Evolutionary conservation across 371 early-diverging fungal genomes (phyloP), one percentile per base, ranked within the genome.

Genomic region (Basidiobolus meristosporus): DNA sequence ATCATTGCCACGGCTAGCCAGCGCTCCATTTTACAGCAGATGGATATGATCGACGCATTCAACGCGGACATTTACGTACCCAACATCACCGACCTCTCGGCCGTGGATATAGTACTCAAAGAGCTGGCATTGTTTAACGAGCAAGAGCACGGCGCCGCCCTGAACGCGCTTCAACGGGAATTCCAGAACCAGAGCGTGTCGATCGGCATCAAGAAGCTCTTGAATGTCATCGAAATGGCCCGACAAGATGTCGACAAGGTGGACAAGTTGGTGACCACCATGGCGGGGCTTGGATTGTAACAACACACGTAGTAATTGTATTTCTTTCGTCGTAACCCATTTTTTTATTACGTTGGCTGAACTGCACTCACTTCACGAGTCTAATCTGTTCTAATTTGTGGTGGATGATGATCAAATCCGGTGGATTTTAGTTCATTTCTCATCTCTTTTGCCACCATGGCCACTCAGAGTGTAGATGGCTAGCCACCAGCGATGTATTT

Each of bases 161-260:
- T 82, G 28, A 53, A 59, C 3, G 44, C 52, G n/a, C 54, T 90
- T 39, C 45, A 54, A 28, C 47, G 60, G 40, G 53, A 64, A 11
- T 65, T 67, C 12, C 57, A 75, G 41, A 70, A 73, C 30, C 54
- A 60, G 16, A 62, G 67, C 26, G 45, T 91, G 23, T 57, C 73
- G n/a, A 73, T 96, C 32, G 85, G 88, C 7, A 65, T 96, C 51
- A 96, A 96, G 64, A 86, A 82, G 48, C 57, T 96, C 36, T 49
- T 96, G 41, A 76, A 82, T 73, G 62, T 85, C 9, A 65, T 79
- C 20, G 95, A 93, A 51, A 87, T 79, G 80, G 85, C 89, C 2
- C 49, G 77, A 21, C 91, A 87, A 55, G 86, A 83, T 41, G 47
- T 50, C n/a, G 67, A 73, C 44, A 70, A 65, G 39, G 59, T 70